Evolutionary conservation across 805 yeast species (phyloP).

Genomic region (Ogataea methanolica): DNA sequence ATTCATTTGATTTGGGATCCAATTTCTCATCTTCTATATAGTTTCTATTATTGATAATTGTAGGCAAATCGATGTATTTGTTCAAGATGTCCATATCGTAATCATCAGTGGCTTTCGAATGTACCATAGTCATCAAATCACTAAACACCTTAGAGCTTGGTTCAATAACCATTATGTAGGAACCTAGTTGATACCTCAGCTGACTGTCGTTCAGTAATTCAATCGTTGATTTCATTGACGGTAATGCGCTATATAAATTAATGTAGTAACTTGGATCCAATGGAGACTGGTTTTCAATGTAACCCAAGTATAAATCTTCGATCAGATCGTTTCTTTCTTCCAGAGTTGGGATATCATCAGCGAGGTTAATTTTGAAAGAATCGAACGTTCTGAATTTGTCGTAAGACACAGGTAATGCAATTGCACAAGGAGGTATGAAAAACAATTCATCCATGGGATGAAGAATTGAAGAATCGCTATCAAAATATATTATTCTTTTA

Average conservation of each 20-base stretch:
- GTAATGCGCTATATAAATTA: constrained; percentile 35
- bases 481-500: constrained; percentile 52
- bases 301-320: constrained; percentile 14
- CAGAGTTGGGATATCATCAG: constrained; percentile 13
- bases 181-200: constrained; percentile 26
- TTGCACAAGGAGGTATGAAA: constrained; percentile 41
- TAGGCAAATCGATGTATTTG: constrained; percentile 27
- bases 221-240: constrained; percentile 23
- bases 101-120: constrained; percentile 30
- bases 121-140: constrained; percentile 20
- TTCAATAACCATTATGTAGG: constrained; percentile 56
- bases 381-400: constrained; percentile 28
- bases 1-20: too few relatives aligned
- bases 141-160: constrained; percentile 34
- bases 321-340: constrained; percentile 16
- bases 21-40: neutral
- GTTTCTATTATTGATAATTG: constrained; percentile 13
- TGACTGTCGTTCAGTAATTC: constrained; percentile 12
- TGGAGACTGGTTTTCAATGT: constrained; percentile 8
- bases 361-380: constrained; percentile 4
- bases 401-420: constrained; percentile 45
- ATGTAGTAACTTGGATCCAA: constrained; percentile 6
- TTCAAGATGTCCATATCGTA: constrained; percentile 54
- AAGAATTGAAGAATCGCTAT: constrained; percentile 46
- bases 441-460: constrained; percentile 47